Conservation (phyloP, 257 asterid species). For the Ilex asprella region DNA sequence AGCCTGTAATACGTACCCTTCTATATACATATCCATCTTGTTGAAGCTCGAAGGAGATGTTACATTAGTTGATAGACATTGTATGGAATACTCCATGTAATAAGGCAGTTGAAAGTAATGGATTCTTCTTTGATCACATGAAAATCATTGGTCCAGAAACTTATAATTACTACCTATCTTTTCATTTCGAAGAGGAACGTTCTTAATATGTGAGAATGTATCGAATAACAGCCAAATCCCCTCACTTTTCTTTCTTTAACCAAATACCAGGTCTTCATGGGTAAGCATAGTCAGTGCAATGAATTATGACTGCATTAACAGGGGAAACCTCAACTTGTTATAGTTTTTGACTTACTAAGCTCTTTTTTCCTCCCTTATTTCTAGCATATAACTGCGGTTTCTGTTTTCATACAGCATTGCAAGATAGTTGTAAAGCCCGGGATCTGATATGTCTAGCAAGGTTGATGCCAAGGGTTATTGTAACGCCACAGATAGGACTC, state of each 20-base stretch:
- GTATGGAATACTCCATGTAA: conserved; percentile 16
- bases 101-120: conserved; percentile 11
- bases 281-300: not conserved
- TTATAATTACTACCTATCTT: no score
- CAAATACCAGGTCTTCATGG: not conserved
- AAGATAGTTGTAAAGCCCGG: not conserved
- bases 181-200: not conserved
- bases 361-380: not conserved
- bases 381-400: not conserved
- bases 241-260: not conserved
- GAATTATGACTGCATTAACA: not conserved
- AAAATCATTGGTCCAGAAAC: not conserved
- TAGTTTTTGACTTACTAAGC: not conserved
- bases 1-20: conserved; percentile 22
- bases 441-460: not conserved
- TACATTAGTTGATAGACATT: conserved; percentile 10
- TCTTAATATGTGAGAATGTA: no score
- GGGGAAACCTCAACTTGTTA: not conserved
- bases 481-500: no score
- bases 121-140: not conserved
- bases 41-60: conserved; percentile 11
- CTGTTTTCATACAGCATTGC: not conserved
- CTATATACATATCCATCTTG: conserved; percentile 5
- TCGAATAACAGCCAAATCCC: no score
- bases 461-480: no score